A percentile compares a stretch with the other conserved stretches of the same genome.
Conservation (phyloP, 768 basidiomycete species). For the Mrakia hoshinonis region DNA sequence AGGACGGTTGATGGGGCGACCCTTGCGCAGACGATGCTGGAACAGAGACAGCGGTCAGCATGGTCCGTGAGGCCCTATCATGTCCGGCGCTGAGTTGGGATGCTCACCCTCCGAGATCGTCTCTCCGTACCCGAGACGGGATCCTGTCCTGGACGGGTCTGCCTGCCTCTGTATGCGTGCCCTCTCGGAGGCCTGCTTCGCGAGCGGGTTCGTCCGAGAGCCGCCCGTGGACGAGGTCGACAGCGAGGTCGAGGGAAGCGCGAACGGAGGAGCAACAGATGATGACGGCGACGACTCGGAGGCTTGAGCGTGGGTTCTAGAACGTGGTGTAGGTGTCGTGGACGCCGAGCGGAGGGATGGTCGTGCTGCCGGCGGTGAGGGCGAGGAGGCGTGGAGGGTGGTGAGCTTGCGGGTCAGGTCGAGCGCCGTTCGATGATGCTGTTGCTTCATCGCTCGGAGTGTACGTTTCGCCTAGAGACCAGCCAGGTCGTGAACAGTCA, state of each 20-base stretch:
- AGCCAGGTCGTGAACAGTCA: neutral
- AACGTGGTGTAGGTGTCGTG: neutral
- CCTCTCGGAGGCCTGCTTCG: neutral
- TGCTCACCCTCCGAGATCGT: neutral
- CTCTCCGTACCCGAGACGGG: neutral
- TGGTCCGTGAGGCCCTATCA: neutral
- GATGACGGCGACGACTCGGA: neutral
- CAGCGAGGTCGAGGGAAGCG: neutral
- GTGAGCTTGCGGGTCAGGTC: constrained; percentile 10
- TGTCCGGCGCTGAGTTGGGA: too few relatives aligned
- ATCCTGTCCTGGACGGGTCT: neutral
- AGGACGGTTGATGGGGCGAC: neutral
- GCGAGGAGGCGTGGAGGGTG: neutral
- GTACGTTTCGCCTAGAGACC: neutral
- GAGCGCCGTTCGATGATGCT: neutral
- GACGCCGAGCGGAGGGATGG: neutral
- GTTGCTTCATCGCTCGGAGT: neutral
- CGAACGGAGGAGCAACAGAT: neutral
- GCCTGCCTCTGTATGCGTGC: neutral
- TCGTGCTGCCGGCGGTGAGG: neutral
- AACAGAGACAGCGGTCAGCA: neutral
- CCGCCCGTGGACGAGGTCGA: neutral
- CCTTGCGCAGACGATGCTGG: neutral
- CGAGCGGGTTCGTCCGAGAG: neutral
- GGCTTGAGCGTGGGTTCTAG: neutral